Base-by-base conservation (phyloP, 75 land plant species). In the Cupressus sempervirens region DNA sequence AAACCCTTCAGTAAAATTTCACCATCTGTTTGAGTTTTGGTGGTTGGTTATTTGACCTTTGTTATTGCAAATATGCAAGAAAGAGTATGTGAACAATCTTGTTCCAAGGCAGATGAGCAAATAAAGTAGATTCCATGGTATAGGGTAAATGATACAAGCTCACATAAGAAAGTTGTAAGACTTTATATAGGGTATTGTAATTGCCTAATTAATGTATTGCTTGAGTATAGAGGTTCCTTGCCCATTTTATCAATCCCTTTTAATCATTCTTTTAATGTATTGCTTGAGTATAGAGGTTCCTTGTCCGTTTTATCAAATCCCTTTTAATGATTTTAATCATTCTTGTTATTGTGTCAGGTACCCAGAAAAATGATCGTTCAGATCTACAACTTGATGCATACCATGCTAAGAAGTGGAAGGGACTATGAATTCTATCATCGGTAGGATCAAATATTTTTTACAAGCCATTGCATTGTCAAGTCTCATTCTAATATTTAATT, bases 321-420 rank as follows among this genome's bases (percentile, higher is more conserved):
- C 43, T 77, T 4, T 77, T 48, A 38, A 38, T 40, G 23, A 43
- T 79, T 45, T 14, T 79, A 48, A 43, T 8, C 43, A 2, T 50
- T 79, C 67, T 30, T 43, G 45, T 68, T 76, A 54, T 84, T 38
- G 16, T 83, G 38, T 36, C 93, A 98, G 99, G 88, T 98, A 48
- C 99, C 99, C 58, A 93, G 99, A 86, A 96, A 98, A 89, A 98
- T 98, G 98, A 88, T 98, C 65, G 87, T 98, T 81, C 99, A 98
- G 90, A 86, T 91, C 54, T 98, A 98, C 86, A 98, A 98, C 81
- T 92, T 98, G 52, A 84, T 96, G 87, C 95, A 98, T 85, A 91
- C 93, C 32, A 86, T 96, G 80, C 13, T 91, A 86, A 93, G 89
- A 90, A 87, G 89, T 89, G 99, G 95, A 16, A 92, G 97, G 41